Conservation (phyloP, 306 rosid species). For the Prunus persica region Prunus_persica_NCBIv2 NC_034014.1:7016501-7017000, state of each 20-base stretch:
- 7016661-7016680: not conserved
- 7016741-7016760: not conserved
- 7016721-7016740: not conserved
- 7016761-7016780: too few relatives aligned
- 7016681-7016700: not conserved
- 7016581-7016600: not conserved
- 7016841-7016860: not conserved
- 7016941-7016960: conserved; percentile 35
- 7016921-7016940: conserved; percentile 55
- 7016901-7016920: conserved; percentile 13
- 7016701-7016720: not conserved
- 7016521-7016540: not conserved
- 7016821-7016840: not conserved
- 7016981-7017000: conserved; percentile 66
- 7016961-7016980: conserved; percentile 53
- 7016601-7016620: not conserved
- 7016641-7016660: not conserved
- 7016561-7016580: not conserved
- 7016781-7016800: too few relatives aligned
- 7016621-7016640: not conserved
- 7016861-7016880: not conserved
- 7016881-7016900: conserved; percentile 5
- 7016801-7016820: not conserved
- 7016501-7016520: not conserved
- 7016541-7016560: not conserved